Base-by-base conservation (phyloP, 2,329 filamentous ascomycete species). In the Atkinsonella texensis region DNA sequence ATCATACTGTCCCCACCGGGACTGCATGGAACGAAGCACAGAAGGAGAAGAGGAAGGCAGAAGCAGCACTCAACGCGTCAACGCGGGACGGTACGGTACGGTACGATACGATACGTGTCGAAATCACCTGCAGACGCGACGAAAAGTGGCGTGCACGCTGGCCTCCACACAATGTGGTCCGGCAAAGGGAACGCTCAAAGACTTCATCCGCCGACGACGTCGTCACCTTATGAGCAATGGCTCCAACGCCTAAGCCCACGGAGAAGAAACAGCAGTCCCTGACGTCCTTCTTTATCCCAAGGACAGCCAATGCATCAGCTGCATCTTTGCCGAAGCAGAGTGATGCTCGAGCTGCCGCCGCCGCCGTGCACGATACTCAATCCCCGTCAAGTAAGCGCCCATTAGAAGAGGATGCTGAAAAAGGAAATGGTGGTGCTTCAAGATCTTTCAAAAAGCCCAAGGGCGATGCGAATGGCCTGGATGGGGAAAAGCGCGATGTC, bases 271-370 rank as follows among this genome's bases (percentile, higher is more conserved):
- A 96, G 63, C 79, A 84, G 58, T 87, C 88, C 1, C 84, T 96
- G 55, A 93, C 88, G 3, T 90, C 83, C 63, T 95, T 95, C 69
- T 95, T 95, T 65, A 79, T 81, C 1, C 81, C 80, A 13, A 83
- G 77, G 56, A 70, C 78, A 12, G 64, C 69, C 62, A 77, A 76
- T 64, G 72, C 70, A 52, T 59, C 71, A 23, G 60, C 66, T n/a
- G 62, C 68, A 38, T 60, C 63, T 45, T 63, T 67, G 51, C 58
- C 63, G 55, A 67, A 68, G 51, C 61, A 65, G 55, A 59, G 55
- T 47, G 58, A 61, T 38, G 53, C 58, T 38, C 56, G 57, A 46
- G 56, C 57, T 20, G 56, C 56, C 32, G 58, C 66, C 47, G 60
- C 60, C 45, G 39, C 56, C 49, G 54, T 55, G 52, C 60, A 61